These are phyloP conservation scores for Neodidymelliopsis sp. DNA, from an alignment of 2,329 filamentous ascomycete genomes.

Conservation along the genomic window DNA sequence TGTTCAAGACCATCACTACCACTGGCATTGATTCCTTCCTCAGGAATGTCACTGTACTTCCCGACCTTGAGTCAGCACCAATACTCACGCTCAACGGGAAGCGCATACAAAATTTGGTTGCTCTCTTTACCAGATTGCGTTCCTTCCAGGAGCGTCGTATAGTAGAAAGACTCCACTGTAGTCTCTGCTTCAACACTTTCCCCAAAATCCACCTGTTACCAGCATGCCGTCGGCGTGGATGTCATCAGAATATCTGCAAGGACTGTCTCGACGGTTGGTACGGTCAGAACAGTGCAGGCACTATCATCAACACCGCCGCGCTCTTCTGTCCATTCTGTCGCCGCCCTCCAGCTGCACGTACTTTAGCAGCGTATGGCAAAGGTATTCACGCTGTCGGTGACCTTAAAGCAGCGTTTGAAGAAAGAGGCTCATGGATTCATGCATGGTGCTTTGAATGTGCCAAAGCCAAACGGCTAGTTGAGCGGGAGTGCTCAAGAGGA, in stretches of 20 bases:
- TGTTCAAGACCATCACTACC: slow-evolving; percentile 41
- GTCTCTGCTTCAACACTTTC: slow-evolving; percentile 55
- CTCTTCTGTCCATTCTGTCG: slow-evolving; percentile 62
- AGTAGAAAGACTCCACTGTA: slow-evolving; percentile 53
- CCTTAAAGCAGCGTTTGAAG: slow-evolving; percentile 50
- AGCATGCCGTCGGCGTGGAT: slow-evolving; percentile 58
- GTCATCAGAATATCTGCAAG: slow-evolving; percentile 54
- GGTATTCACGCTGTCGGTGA: slow-evolving; percentile 50
- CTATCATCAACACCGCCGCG: slow-evolving; percentile 58
- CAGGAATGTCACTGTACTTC: slow-evolving; percentile 50
- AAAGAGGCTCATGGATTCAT: slow-evolving; percentile 56
- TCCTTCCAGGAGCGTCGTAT: slow-evolving; percentile 50
- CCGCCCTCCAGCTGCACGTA: slow-evolving; percentile 51
- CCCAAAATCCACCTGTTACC: slow-evolving; percentile 49
- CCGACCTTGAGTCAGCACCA: slow-evolving; percentile 29
- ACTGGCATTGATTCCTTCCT: slow-evolving; percentile 47
- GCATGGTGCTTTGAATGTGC: slow-evolving; percentile 58
- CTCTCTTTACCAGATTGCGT: slow-evolving; percentile 47
- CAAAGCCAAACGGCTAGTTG: slow-evolving; percentile 52
- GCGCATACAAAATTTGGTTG: slow-evolving; percentile 51
- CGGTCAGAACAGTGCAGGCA: slow-evolving; percentile 54
- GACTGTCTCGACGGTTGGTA: slow-evolving; percentile 57
- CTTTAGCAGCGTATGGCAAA: slow-evolving; percentile 47
- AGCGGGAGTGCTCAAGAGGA: slow-evolving; percentile 55
- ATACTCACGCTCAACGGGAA: slow-evolving; percentile 49